Evolutionary conservation across 2,329 filamentous ascomycete genomes (phyloP).

Genomic region (Trematosphaeria pertusa): DNA sequence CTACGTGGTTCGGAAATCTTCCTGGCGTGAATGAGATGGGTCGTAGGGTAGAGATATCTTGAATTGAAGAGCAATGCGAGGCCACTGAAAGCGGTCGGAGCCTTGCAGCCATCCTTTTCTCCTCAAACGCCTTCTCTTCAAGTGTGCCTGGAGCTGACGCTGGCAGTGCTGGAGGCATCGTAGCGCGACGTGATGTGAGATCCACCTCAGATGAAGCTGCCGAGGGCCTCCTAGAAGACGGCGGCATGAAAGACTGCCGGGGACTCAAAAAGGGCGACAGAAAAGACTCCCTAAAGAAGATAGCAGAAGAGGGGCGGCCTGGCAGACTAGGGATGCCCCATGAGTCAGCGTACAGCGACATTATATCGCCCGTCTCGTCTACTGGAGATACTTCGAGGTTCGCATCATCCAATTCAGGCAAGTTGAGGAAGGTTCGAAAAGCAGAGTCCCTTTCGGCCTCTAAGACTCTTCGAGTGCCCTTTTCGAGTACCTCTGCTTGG

Average conservation of each 20-base stretch:
- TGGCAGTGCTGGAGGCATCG: no score
- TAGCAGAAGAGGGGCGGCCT: conserved; percentile 25
- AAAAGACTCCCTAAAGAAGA: conserved; percentile 17
- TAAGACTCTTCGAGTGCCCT: conserved; percentile 69
- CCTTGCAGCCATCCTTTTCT: no score
- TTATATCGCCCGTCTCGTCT: conserved; percentile 24
- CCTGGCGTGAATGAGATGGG: conserved; percentile 1
- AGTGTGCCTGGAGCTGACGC: neutral
- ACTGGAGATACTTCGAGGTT: conserved; percentile 10
- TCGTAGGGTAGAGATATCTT: neutral
- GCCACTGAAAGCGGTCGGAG: conserved; percentile 1
- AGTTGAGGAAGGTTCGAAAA: conserved; percentile 52
- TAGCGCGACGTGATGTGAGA: no score
- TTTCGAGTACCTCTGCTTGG: conserved; percentile 69
- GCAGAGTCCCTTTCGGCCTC: conserved; percentile 53
- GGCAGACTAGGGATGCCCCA: conserved; percentile 15
- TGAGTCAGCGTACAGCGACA: conserved; percentile 25
- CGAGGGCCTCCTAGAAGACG: neutral
- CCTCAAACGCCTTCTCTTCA: neutral
- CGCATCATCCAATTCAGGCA: conserved; percentile 13
- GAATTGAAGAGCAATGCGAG: neutral
- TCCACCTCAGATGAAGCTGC: neutral
- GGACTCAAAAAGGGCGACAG: conserved; percentile 13
- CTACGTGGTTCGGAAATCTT: neutral
- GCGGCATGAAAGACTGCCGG: neutral